Base-by-base conservation (phyloP, 2,329 filamentous ascomycete genomes). In the Botrytis squamosa region DNA sequence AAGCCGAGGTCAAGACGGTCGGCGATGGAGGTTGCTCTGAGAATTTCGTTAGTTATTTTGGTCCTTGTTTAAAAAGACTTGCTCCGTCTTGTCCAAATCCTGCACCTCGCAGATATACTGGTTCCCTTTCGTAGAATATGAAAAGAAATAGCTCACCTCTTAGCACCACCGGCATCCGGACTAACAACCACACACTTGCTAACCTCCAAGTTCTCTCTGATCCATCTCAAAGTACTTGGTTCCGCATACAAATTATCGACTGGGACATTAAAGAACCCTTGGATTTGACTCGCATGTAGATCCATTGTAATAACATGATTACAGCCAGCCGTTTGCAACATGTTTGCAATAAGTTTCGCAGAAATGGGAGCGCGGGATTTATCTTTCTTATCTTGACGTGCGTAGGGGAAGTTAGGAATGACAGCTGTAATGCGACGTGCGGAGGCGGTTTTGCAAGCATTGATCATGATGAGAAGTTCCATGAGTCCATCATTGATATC, bases 401-500 rank as follows among this genome's bases (percentile, higher is more conserved):
- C 95, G 81, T 98, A 98, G 42, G 95, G 95, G 84, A 97, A 98
- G 84, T 97, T 98, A 78, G 95, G 95, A 70, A 98, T 93, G 77
- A 98, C 93, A 76, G 94, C 95, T 36, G 95, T 98, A 84, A 98
- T 97, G 77, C 95, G 93, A 77, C 95, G 91, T 20, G 95, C 95
- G 52, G 91, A 93, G 60, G 92, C 92, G 38, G 91, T 93, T 82
- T 93, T 92, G 87, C 95, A 98, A 76, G 95, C 95, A 82, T 97
- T 97, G 84, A 98, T 97, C 91, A 98, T 97, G 84, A 98, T 98
- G 78, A 98, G 89, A 55, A 98, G 89, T 84, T 99, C 95, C 95
- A 99, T 98, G 75, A 99, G 88, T 68, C 94, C 94, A 83, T 98
- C 95, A 84, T 99, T 99, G 85, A 98, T 97, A 82, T 98, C 95